Conservation (phyloP, 768 basidiomycete genomes). For the Lentinula guzmanii region DNA sequence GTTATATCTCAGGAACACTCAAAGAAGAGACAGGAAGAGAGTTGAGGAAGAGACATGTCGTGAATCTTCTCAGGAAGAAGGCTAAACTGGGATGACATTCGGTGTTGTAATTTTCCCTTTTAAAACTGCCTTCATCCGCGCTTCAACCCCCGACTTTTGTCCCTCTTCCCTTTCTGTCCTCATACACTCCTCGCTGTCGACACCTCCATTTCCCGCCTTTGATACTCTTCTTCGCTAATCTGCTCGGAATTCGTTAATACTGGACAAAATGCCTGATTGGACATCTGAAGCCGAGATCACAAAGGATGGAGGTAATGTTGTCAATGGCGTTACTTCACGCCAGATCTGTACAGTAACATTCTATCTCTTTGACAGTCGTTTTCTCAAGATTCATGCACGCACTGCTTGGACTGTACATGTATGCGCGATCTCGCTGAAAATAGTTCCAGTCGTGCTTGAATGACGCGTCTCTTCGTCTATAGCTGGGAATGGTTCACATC, state of each 20-base stretch:
- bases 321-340: not conserved
- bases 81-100: not conserved
- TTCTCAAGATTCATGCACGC: conserved; percentile 56
- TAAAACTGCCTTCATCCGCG: not conserved
- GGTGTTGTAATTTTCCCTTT: conserved; percentile 4
- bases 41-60: not conserved
- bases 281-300: not conserved
- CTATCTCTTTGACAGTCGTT: conserved; percentile 13
- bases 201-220: not conserved
- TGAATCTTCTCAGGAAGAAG: conserved; percentile 7
- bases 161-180: not conserved
- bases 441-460: not conserved
- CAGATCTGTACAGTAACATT: not conserved
- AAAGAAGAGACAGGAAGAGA: not conserved
- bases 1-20: not conserved
- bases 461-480: conserved; percentile 9
- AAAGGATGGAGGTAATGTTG: not conserved
- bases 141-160: not conserved
- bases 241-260: not conserved
- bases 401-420: conserved; percentile 58
- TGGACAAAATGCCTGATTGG: conserved; percentile 2
- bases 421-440: conserved; percentile 15
- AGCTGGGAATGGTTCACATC: conserved; percentile 70
- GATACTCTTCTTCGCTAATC: not conserved
- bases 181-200: conserved; percentile 1